Base-by-base conservation (phyloP, 129 eudicot genomes). In the Lactuca saligna region DNA sequence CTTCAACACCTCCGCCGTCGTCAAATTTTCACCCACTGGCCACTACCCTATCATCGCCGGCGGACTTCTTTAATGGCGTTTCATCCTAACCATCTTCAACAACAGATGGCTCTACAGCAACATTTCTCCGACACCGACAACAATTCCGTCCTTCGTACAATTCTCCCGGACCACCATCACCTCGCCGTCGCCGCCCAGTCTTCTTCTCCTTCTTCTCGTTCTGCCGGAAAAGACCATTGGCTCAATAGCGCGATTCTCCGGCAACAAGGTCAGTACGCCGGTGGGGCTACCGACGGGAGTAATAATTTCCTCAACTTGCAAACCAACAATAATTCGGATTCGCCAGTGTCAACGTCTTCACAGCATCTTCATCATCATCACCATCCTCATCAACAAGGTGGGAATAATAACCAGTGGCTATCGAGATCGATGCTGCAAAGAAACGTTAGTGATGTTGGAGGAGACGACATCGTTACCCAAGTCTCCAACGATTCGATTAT, bases 241-340 rank as follows among this genome's bases (percentile, higher is more conserved):
- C 91, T 90, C 17, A 89, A 78, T 79, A 86, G 72, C 65, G 93
- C 93, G 1, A 77, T 89, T 65, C 86, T 84, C 69, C 83, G 91
- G 66, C 88, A 79, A 55, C 87, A 76, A 49, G 65, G 60, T 8
- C 90, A 79, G 68, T 80, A 67, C 61, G 81, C 64, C 7, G 69
- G 48, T 13, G 75, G 60, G 6, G 68, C 16, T 33, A 49, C 38
- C 2, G 76, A 65, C n/a, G 46, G 14, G 8, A 57, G 17, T 16
- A 57, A 38, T 3, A 82, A 82, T 53, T 82, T 86, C 57, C 79
- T 82, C 34, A 82, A 82, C 70, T 71, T 87, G 44, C 91, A 84
- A 44, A 73, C 79, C 2, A 78, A 78, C 66, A 70, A 79, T 15
- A 81, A 75, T 14, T 75, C 83, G 17, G 56, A 82, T 29, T 56